Percentiles rank a stretch among this genome's conserved stretches.
These are phyloP conservation scores for Penicillium bialowiezense DNA, from an alignment of 495 filamentous ascomycete species.

Conservation along the genomic window DNA sequence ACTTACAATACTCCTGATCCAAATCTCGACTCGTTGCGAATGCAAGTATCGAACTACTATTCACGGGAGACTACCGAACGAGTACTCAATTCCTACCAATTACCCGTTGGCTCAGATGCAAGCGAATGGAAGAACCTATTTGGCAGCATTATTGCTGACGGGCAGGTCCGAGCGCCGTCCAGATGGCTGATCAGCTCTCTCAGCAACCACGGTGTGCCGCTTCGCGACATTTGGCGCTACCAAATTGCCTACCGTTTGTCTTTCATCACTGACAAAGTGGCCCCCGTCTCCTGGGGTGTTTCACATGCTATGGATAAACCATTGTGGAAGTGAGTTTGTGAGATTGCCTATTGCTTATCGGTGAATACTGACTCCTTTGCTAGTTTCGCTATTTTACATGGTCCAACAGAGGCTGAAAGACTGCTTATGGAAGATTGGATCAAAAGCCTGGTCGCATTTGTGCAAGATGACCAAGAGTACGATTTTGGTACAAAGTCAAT, in stretches of 20 bases:
- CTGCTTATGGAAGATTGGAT: constrained; percentile 27
- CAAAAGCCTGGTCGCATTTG: constrained; percentile 22
- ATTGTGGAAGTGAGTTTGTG: constrained; percentile 25
- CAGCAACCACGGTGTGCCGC: constrained; percentile 14
- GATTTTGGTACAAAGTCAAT: constrained; percentile 14
- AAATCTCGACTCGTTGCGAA: constrained; percentile 29
- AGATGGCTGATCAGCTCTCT: constrained; percentile 24
- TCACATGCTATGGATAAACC: constrained; percentile 28
- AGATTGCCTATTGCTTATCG: neutral
- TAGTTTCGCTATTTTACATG: constrained; percentile 29
- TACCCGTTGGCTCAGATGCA: constrained; percentile 16
- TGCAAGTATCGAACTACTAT: constrained; percentile 46
- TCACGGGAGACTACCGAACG: constrained; percentile 30
- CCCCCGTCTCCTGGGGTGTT: constrained; percentile 20
- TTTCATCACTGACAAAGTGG: constrained; percentile 26
- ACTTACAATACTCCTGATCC: constrained; percentile 31
- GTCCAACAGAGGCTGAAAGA: constrained; percentile 16
- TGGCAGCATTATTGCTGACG: constrained; percentile 46
- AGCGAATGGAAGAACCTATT: constrained; percentile 43
- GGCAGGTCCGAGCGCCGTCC: constrained; percentile 39
- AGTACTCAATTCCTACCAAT: constrained; percentile 35
- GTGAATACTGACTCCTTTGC: neutral
- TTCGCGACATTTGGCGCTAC: constrained; percentile 27
- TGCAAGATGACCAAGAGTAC: constrained; percentile 15
- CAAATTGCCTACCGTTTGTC: constrained; percentile 24